Conservation (phyloP, 495 filamentous ascomycete species). For the Hypoxylon crocopeplum region DNA sequence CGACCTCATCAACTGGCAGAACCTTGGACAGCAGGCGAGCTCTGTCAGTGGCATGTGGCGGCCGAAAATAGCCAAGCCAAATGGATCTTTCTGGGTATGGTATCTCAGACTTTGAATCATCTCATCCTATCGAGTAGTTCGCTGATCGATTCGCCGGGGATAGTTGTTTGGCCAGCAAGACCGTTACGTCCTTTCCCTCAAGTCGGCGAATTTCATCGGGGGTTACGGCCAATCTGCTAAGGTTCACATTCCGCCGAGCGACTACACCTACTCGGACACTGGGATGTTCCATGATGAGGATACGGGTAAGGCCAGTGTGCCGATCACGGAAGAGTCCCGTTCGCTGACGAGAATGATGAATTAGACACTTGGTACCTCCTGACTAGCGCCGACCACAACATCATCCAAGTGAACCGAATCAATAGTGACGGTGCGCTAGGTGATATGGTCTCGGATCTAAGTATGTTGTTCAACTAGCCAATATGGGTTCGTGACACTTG, state of each 20-base stretch:
- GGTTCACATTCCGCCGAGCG: slow-evolving; percentile 50
- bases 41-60: slow-evolving; percentile 48
- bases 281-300: slow-evolving; percentile 55
- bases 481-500: neutral
- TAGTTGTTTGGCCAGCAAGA: slow-evolving; percentile 57
- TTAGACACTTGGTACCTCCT: slow-evolving; percentile 52
- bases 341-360: slow-evolving; percentile 5
- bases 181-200: slow-evolving; percentile 50
- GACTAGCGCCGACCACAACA: slow-evolving; percentile 56
- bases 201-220: slow-evolving; percentile 42
- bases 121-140: neutral
- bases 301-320: slow-evolving; percentile 16
- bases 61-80: slow-evolving; percentile 55
- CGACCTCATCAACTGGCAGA: slow-evolving; percentile 55
- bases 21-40: slow-evolving; percentile 43
- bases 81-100: slow-evolving; percentile 51
- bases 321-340: neutral
- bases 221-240: slow-evolving; percentile 46
- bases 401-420: slow-evolving; percentile 53
- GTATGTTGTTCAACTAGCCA: slow-evolving; percentile 16
- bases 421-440: slow-evolving; percentile 49
- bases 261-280: slow-evolving; percentile 54
- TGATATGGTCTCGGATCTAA: slow-evolving; percentile 36
- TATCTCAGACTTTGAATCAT: neutral
- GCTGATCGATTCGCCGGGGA: slow-evolving; percentile 1